Conservation (phyloP, 352 stramenopile genomes). For the Albugo candida region DNA sequence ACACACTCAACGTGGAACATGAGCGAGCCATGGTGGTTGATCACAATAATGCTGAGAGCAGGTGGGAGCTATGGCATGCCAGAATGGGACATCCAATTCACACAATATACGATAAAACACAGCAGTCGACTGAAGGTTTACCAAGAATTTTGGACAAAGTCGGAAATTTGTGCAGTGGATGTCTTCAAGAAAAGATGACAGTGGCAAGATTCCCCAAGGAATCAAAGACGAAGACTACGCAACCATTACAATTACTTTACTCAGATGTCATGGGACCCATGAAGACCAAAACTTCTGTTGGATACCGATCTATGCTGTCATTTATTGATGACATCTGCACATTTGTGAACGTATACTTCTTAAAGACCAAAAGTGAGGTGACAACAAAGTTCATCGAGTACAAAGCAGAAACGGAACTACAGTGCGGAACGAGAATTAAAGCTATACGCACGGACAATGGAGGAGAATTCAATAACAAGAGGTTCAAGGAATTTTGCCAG, state of each 20-base stretch:
- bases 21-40: slow-evolving; percentile 3
- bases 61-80: slow-evolving; percentile 12
- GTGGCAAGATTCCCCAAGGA: slow-evolving; percentile 3
- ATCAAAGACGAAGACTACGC: too few species aligned
- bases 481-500: slow-evolving; percentile 2
- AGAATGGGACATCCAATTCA: slow-evolving; percentile 6
- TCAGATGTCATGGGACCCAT: slow-evolving; percentile 10
- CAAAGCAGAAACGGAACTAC: slow-evolving; percentile 7
- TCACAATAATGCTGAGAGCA: neutral
- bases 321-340: slow-evolving; percentile 9
- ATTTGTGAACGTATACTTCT: slow-evolving; percentile 8
- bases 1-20: slow-evolving; percentile 7
- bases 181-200: slow-evolving; percentile 6
- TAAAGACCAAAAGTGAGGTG: slow-evolving; percentile 12
- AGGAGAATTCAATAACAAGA: slow-evolving; percentile 12
- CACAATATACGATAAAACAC: neutral
- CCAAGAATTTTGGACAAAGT: neutral
- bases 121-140: slow-evolving; percentile 1
- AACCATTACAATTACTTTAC: slow-evolving; percentile 6
- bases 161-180: slow-evolving; percentile 5
- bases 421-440: slow-evolving; percentile 9
- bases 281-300: slow-evolving; percentile 6
- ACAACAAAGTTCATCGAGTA: slow-evolving; percentile 4
- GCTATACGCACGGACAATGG: slow-evolving; percentile 15
- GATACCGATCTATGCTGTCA: slow-evolving; percentile 3